A percentile compares a stretch with the other conserved stretches of the same genome.
Evolutionary conservation across 805 yeast genomes (phyloP).

Genomic region (Ascoidea rubescens): DNA sequence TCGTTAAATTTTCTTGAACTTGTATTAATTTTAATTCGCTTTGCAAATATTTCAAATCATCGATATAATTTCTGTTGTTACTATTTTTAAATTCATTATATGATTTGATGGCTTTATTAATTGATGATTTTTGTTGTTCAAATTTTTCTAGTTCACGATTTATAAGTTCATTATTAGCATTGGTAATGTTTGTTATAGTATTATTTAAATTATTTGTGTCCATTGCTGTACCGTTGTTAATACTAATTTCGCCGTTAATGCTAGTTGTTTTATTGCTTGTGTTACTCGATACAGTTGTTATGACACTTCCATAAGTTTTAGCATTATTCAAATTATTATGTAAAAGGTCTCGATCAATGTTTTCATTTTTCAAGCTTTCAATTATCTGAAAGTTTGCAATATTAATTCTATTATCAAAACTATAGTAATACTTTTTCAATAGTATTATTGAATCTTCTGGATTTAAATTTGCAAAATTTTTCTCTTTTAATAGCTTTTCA

Average conservation of each 20-base stretch:
- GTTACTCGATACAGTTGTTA: not conserved
- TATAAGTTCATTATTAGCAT: constrained; percentile 5
- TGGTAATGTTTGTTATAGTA: not conserved
- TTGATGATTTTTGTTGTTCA: constrained; percentile 13
- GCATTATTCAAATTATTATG: constrained; percentile 12
- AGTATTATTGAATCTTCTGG: not conserved
- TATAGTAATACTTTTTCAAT: constrained; percentile 7
- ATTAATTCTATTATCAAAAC: constrained; percentile 33
- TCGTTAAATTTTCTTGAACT: constrained; percentile 28
- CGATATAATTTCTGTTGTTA: constrained; percentile 13
- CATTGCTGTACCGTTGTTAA: constrained; percentile 19
- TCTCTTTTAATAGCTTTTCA: constrained; percentile 11
- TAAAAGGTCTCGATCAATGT: constrained; percentile 19
- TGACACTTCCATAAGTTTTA: not conserved
- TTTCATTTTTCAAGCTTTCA: constrained; percentile 19
- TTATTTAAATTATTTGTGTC: too few species aligned
- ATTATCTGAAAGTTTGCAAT: constrained; percentile 27
- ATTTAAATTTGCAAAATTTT: constrained; percentile 2
- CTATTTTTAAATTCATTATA: constrained; percentile 19
- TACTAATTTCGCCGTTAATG: constrained; percentile 17
- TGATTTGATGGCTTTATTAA: constrained; percentile 17
- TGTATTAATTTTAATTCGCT: constrained; percentile 29
- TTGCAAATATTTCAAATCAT: constrained; percentile 26
- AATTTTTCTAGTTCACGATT: not conserved
- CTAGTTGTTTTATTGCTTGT: constrained; percentile 1